Evolutionary conservation across 1,284 basidiomycete genomes (phyloP).

Genomic region (Austroboletus niveus): DNA sequence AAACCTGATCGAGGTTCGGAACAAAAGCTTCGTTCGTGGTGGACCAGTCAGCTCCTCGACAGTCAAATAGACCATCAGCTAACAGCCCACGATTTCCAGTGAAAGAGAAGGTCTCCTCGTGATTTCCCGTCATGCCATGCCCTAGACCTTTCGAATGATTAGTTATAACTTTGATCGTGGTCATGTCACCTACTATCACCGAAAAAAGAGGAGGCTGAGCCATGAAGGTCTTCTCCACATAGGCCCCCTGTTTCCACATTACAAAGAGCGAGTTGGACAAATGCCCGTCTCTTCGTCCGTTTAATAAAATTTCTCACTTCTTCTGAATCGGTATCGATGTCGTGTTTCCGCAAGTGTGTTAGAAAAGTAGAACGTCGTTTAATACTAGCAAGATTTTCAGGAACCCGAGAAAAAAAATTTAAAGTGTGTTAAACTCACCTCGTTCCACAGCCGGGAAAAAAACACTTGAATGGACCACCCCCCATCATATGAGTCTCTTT

Average conservation of each 20-base stretch:
- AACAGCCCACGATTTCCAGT: slow-evolving; percentile 4
- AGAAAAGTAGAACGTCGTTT: slow-evolving; percentile 59
- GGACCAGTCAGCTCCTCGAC: slow-evolving; percentile 5
- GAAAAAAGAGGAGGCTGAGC: slow-evolving; percentile 3
- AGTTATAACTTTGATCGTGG: slow-evolving; percentile 1
- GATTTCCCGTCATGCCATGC: not conserved
- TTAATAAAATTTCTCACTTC: slow-evolving; percentile 16
- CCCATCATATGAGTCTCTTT: slow-evolving; percentile 50
- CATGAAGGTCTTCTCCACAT: slow-evolving; percentile 7
- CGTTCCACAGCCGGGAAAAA: slow-evolving; percentile 42
- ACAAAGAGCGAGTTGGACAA: slow-evolving; percentile 1
- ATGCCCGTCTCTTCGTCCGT: slow-evolving; percentile 1
- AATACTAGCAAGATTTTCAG: slow-evolving; percentile 41
- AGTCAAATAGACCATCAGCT: slow-evolving; percentile 6
- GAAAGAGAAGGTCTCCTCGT: not conserved
- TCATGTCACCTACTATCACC: slow-evolving; percentile 14
- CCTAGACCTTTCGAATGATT: slow-evolving; percentile 16
- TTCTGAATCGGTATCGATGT: slow-evolving; percentile 29
- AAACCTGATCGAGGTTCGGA: slow-evolving; percentile 6
- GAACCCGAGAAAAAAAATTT: not conserved
- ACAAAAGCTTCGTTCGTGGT: slow-evolving; percentile 1
- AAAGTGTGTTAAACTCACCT: slow-evolving; percentile 36
- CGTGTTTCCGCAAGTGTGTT: slow-evolving; percentile 52
- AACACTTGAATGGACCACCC: slow-evolving; percentile 44
- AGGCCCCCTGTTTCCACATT: not conserved